These are phyloP conservation scores for Irineochytrium annulatum DNA, from an alignment of 192 early-diverging fungal genomes.

Conservation along the genomic window DNA sequence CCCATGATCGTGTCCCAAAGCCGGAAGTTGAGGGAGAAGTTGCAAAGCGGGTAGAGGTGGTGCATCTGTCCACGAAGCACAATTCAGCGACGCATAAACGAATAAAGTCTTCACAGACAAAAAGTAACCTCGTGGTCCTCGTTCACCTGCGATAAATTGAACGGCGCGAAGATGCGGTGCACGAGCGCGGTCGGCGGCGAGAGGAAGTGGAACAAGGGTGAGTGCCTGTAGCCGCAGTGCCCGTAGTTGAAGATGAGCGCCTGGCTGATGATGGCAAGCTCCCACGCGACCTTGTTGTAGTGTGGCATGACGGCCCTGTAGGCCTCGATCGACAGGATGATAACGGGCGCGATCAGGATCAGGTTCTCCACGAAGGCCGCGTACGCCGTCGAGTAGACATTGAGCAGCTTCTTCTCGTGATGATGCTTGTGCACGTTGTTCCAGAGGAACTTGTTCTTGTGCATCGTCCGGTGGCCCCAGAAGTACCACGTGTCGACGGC, in stretches of 20 bases:
- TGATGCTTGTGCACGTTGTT: conserved; percentile 8
- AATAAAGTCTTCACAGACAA: too few species aligned
- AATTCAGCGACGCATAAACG: too few species aligned
- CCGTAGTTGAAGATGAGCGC: background rate
- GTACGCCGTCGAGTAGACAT: conserved; percentile 6
- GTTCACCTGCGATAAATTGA: background rate
- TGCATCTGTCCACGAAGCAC: too few species aligned
- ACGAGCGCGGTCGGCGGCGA: background rate
- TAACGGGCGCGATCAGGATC: conserved; percentile 2
- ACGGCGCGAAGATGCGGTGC: background rate
- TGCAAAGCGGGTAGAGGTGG: background rate
- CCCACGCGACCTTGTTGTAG: background rate
- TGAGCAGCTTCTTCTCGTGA: conserved; percentile 4
- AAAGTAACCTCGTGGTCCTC: conserved; percentile 8
- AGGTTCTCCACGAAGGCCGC: conserved; percentile 4
- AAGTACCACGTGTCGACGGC: conserved; percentile 7
- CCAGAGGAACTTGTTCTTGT: conserved; percentile 6
- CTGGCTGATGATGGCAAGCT: background rate
- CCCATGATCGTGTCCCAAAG: background rate
- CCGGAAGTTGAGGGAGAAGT: background rate
- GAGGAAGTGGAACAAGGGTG: background rate
- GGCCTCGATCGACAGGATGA: background rate
- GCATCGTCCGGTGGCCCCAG: background rate
- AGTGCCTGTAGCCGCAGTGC: background rate
- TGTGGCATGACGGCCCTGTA: background rate